A percentile compares a stretch with the other conserved stretches of the same genome.
These are phyloP conservation scores for Elaeagnus macrophylla DNA, from an alignment of 306 rosid genomes.

Conservation along the genomic window DNA sequence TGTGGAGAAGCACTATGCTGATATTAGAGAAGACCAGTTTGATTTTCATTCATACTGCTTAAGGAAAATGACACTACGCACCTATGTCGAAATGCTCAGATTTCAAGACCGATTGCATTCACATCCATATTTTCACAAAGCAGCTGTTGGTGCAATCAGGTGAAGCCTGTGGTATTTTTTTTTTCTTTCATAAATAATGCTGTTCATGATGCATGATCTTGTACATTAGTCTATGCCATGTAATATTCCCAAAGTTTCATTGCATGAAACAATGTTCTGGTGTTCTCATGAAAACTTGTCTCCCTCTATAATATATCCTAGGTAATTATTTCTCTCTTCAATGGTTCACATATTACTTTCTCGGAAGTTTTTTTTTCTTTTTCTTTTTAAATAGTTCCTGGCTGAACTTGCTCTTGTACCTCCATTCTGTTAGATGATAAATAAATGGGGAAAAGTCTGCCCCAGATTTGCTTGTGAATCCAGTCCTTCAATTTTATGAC, in stretches of 20 bases:
- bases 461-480: not conserved
- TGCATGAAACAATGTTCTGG: not conserved
- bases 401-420: not conserved
- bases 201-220: slow-evolving; percentile 3
- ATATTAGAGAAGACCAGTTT: slow-evolving; percentile 95
- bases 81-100: slow-evolving; percentile 93
- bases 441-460: not conserved
- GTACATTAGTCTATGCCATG: not conserved
- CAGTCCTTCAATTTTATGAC: not conserved
- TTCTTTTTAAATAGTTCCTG: too few relatives aligned
- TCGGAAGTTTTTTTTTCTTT: too few relatives aligned
- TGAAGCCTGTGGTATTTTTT: slow-evolving; percentile 26
- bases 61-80: slow-evolving; percentile 95
- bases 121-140: slow-evolving; percentile 84
- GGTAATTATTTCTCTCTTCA: not conserved
- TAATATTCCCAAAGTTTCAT: slow-evolving; percentile 2
- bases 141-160: slow-evolving; percentile 97
- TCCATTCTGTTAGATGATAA: not conserved
- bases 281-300: not conserved
- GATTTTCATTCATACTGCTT: slow-evolving; percentile 98
- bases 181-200: slow-evolving; percentile 3
- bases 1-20: slow-evolving; percentile 96
- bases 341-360: not conserved
- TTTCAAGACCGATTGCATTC: slow-evolving; percentile 97
- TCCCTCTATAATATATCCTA: not conserved